A percentile compares a stretch with the other conserved stretches of the same genome.
Evolutionary conservation across 2,329 filamentous ascomycete species (phyloP).

Genomic region (Grosmannia serpens): DNA sequence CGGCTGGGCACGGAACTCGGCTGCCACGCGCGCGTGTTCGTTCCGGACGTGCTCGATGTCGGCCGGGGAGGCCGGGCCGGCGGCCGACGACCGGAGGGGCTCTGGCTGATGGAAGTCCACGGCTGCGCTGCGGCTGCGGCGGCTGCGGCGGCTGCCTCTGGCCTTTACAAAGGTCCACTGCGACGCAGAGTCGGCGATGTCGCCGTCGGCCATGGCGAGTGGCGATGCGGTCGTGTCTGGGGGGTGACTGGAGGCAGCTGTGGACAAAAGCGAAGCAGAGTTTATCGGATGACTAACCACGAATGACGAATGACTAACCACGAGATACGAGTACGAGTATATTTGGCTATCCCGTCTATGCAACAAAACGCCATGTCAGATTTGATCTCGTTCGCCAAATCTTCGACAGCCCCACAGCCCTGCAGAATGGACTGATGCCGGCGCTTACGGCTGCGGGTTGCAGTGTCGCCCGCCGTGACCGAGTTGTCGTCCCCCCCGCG

Average conservation of each 20-base stretch:
- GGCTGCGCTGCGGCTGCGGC: neutral
- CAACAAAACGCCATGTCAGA: too few relatives aligned
- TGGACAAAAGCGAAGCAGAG: too few relatives aligned
- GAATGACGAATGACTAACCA: too few relatives aligned
- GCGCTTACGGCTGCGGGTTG: neutral
- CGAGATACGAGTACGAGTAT: too few relatives aligned
- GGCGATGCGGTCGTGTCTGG: neutral
- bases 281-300: too few relatives aligned
- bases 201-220: neutral
- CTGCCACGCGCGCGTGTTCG: slow-evolving; percentile 14
- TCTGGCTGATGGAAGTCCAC: neutral
- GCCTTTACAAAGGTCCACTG: neutral
- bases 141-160: neutral
- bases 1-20: slow-evolving; percentile 15
- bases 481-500: neutral
- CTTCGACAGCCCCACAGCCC: too few relatives aligned
- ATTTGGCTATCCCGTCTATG: too few relatives aligned
- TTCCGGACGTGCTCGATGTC: slow-evolving; percentile 11
- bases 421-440: neutral
- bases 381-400: too few relatives aligned
- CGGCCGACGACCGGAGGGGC: neutral
- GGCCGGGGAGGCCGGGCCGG: neutral
- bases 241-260: too few relatives aligned
- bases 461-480: neutral
- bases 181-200: neutral